Evolutionary conservation across 495 filamentous ascomycete species (phyloP).

Genomic region (Collariella sp.): DNA sequence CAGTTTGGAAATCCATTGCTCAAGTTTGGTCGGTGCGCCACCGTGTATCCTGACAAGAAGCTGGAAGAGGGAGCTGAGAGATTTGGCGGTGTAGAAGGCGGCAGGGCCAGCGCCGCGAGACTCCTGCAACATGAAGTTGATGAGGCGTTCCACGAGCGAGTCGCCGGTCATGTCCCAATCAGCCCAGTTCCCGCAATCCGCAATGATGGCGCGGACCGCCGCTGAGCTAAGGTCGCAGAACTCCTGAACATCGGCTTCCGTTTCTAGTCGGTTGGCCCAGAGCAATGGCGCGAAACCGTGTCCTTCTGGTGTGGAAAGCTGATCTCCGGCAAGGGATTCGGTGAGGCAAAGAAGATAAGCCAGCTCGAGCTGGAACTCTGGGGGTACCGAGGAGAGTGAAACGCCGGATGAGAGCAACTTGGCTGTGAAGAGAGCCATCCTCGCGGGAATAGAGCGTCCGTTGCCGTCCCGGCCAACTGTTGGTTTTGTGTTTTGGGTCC

Average conservation of each 20-base stretch:
- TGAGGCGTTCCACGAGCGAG: constrained; percentile 26
- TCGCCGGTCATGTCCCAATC: constrained; percentile 20
- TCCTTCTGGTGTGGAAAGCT: constrained; percentile 30
- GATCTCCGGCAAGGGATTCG: constrained; percentile 35
- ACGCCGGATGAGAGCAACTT: constrained; percentile 41
- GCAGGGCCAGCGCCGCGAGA: constrained; percentile 24
- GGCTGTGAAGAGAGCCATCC: constrained; percentile 61
- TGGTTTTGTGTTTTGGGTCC: constrained; percentile 15
- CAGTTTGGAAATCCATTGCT: constrained; percentile 34
- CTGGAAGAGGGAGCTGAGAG: constrained; percentile 36
- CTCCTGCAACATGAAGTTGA: constrained; percentile 31
- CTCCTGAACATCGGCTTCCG: constrained; percentile 52
- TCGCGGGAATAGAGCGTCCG: constrained; percentile 61
- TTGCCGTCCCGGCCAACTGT: constrained; percentile 47
- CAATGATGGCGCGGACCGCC: constrained; percentile 44
- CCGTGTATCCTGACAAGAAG: constrained; percentile 31
- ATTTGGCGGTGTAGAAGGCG: constrained; percentile 44
- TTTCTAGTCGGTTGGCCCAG: constrained; percentile 35
- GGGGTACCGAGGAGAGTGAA: constrained; percentile 22
- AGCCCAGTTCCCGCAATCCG: constrained; percentile 24
- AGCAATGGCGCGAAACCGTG: constrained; percentile 15
- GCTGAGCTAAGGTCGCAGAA: constrained; percentile 50
- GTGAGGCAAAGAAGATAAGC: constrained; percentile 36
- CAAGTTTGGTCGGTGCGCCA: constrained; percentile 25
- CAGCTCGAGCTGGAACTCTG: constrained; percentile 30